Evolutionary conservation across 371 early-diverging fungal species (phyloP), one percentile per base, ranked within the genome.

Genomic region (Rhizopus delemar): DNA sequence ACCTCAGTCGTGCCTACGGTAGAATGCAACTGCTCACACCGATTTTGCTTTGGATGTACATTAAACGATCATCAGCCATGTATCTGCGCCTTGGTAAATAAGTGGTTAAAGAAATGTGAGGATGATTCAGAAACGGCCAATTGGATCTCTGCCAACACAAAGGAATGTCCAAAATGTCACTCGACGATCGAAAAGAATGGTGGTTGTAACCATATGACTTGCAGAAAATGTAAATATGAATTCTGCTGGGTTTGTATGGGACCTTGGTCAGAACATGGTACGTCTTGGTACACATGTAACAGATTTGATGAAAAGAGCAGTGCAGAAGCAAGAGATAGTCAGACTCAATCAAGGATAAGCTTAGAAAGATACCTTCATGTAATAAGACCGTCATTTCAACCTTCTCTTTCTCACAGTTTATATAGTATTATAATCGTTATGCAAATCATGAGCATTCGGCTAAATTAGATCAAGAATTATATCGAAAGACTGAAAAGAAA

Each of bases 101-200:
- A 79, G 60, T 98, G 98, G 98, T 57, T 93, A 43, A 91, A 95
- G 61, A 97, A 98, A 74, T 97, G 97, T 72, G 90, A 83, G 38
- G 98, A 98, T 75, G 99, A 98, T 69, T 95, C 96, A 13, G 98
- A 97, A 68, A 98, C 98, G 4, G 89, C 96, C n/a, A 96, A 97
- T 74, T 98, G 97, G 97, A 92, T 97, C 57, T 88, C 90, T 28
- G 94, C 94, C 33, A 89, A 97, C 75, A 97, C 98, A 45, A 96
- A 97, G 73, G 97, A 97, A 73, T 98, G 99, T 69, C 82, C 91
- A 22, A 92, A 93, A 60, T 98, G 99, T 74, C 81, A 85, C 45
- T 85, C 93, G 0, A 94, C 94, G 0, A 97, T 98, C 57, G 99
- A 98, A 70, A 98, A 98, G 82, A 97, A 97, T 73, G 98, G 98